These are phyloP conservation scores for Chrysophaeum taylorii DNA, from an alignment of 352 stramenopile genomes.

Conservation along the genomic window DNA sequence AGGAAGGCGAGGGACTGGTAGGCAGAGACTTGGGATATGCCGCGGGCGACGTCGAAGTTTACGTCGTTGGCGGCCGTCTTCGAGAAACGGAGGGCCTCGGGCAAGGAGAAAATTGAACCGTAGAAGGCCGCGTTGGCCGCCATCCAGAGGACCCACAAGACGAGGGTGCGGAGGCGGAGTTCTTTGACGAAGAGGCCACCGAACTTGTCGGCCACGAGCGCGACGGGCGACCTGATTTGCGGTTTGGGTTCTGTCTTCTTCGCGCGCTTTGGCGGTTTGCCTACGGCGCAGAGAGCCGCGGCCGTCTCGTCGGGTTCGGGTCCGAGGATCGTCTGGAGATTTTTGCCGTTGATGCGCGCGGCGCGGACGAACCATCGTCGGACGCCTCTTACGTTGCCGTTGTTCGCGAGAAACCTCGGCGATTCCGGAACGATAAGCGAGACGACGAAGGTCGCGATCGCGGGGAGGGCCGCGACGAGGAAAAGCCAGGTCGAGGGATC, in stretches of 20 bases:
- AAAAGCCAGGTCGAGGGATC: not conserved
- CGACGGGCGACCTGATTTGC: too few species aligned
- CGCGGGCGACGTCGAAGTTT: not conserved
- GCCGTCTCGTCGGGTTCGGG: not conserved
- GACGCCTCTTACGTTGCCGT: not conserved
- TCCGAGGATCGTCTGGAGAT: not conserved
- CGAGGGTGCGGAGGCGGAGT: not conserved
- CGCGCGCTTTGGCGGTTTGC: not conserved
- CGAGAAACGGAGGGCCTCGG: not conserved
- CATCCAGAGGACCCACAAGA: not conserved
- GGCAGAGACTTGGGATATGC: not conserved
- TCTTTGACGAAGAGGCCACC: not conserved
- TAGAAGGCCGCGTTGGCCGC: constrained; percentile 2
- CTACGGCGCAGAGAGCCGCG: not conserved
- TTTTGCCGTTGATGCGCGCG: not conserved
- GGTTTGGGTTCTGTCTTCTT: too few species aligned
- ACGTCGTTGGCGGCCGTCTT: not conserved
- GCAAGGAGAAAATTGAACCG: not conserved
- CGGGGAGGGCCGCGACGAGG: not conserved
- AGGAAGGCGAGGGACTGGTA: not conserved
- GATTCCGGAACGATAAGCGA: not conserved
- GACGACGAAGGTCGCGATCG: not conserved
- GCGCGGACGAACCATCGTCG: not conserved
- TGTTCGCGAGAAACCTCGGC: not conserved
- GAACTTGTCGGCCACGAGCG: not conserved